Evolutionary conservation across 2,329 filamentous ascomycete species (phyloP).

Genomic region (Beauveria brongniartii): DNA sequence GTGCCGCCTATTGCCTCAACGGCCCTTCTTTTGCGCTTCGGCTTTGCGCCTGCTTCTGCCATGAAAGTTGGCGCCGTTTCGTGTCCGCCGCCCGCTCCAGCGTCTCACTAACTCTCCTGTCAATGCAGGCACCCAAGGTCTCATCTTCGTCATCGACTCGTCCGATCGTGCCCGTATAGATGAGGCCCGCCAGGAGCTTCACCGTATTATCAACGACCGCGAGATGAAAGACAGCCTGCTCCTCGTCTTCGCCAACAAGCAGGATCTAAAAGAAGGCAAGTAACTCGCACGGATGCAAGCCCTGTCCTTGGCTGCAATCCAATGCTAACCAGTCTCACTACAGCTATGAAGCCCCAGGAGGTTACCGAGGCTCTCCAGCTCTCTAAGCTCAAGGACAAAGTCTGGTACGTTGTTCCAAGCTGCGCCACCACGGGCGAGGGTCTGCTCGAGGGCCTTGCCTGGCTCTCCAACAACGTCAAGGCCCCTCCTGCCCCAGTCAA

Average conservation of each 20-base stretch:
- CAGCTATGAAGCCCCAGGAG: conserved; percentile 72
- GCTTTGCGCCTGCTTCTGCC: background rate
- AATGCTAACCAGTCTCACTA: conserved; percentile 8
- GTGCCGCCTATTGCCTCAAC: background rate
- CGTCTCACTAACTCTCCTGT: background rate
- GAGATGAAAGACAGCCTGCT: conserved; percentile 96
- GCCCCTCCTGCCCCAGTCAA: conserved; percentile 45
- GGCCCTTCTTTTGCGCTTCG: background rate
- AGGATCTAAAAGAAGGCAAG: conserved; percentile 78
- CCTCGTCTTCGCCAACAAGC: conserved; percentile 97
- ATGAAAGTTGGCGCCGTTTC: background rate
- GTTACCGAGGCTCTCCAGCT: conserved; percentile 72
- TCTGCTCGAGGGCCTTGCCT: conserved; percentile 71
- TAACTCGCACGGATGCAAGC: background rate
- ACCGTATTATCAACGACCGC: conserved; percentile 94
- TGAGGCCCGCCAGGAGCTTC: conserved; percentile 85
- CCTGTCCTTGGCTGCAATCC: background rate
- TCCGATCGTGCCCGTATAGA: conserved; percentile 87
- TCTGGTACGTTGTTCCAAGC: conserved; percentile 79
- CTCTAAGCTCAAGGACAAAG: conserved; percentile 69
- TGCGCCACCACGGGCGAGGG: conserved; percentile 77
- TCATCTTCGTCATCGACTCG: conserved; percentile 98
- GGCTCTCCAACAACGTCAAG: conserved; percentile 82
- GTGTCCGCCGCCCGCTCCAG: background rate
- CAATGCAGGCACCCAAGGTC: conserved; percentile 74